Percentiles rank a stretch among this genome's conserved stretches.
These are phyloP conservation scores for Trichoderma parareesei DNA, from an alignment of 495 filamentous ascomycete species.

Conservation along the genomic window DNA sequence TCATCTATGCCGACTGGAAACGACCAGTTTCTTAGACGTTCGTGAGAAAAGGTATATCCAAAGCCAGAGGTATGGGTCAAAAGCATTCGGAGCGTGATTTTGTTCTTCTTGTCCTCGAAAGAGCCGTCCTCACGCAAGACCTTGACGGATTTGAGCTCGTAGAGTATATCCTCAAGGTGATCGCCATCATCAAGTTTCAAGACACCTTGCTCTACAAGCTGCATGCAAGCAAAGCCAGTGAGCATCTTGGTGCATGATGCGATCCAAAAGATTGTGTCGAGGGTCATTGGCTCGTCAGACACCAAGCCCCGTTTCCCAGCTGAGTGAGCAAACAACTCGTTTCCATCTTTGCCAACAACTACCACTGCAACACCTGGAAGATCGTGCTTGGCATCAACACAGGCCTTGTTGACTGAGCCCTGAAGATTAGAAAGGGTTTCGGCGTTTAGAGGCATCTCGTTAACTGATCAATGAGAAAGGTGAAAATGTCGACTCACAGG, in stretches of 20 bases:
- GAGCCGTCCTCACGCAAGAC: slow-evolving; percentile 39
- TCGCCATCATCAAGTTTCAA: slow-evolving; percentile 44
- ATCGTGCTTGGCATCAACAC: slow-evolving; percentile 27
- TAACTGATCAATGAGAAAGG: neutral
- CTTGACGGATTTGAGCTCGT: slow-evolving; percentile 43
- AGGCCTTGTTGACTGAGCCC: slow-evolving; percentile 27
- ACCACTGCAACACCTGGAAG: slow-evolving; percentile 42
- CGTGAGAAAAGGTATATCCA: slow-evolving; percentile 46
- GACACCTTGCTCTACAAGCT: slow-evolving; percentile 49
- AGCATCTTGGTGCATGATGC: slow-evolving; percentile 54
- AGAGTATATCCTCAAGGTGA: slow-evolving; percentile 37
- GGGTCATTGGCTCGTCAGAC: slow-evolving; percentile 33
- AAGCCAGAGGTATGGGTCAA: slow-evolving; percentile 51
- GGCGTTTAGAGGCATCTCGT: slow-evolving; percentile 14
- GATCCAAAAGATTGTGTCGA: slow-evolving; percentile 50
- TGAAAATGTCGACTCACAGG: neutral
- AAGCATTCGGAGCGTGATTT: slow-evolving; percentile 56
- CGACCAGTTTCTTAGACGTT: slow-evolving; percentile 36
- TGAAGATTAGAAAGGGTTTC: slow-evolving; percentile 18
- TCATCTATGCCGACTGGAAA: slow-evolving; percentile 46
- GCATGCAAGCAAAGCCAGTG: slow-evolving; percentile 49
- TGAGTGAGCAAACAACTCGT: slow-evolving; percentile 39
- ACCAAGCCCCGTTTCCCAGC: slow-evolving; percentile 34
- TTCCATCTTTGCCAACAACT: slow-evolving; percentile 40
- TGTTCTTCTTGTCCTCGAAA: slow-evolving; percentile 41